phyloP scores from a whole-genome alignment of 345 rosid genomes.

The Pelargonium nanum region DNA sequence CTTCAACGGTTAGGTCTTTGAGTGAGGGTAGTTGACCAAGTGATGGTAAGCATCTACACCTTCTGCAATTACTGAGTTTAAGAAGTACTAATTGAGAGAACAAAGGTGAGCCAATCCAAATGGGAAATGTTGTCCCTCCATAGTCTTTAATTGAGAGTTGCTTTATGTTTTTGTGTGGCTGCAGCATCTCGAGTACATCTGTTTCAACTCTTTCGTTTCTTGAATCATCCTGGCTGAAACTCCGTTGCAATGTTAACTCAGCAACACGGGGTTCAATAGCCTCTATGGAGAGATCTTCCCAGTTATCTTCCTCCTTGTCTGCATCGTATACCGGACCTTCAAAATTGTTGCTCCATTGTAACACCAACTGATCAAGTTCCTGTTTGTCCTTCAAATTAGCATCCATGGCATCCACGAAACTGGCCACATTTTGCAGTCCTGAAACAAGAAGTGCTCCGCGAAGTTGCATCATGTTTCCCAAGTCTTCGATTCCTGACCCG shows the following conservation, averaged over 20 bases:
- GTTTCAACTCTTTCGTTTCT: slow-evolving; percentile 15
- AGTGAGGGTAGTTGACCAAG: slow-evolving; percentile 33
- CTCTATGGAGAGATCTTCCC: not conserved
- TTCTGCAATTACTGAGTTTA: slow-evolving; percentile 21
- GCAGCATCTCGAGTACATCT: slow-evolving; percentile 30
- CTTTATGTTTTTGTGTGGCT: slow-evolving; percentile 27
- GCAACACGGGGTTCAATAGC: not conserved
- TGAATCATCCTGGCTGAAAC: not conserved
- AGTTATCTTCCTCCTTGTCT: not conserved
- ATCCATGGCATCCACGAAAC: slow-evolving; percentile 9
- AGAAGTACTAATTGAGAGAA: slow-evolving; percentile 14
- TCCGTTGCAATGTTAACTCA: not conserved
- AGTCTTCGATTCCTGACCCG: slow-evolving; percentile 7
- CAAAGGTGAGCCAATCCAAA: slow-evolving; percentile 30
- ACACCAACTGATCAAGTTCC: slow-evolving; percentile 17
- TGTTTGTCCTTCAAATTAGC: slow-evolving; percentile 19
- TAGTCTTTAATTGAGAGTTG: slow-evolving; percentile 21
- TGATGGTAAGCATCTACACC: slow-evolving; percentile 28
- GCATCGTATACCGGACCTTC: not conserved
- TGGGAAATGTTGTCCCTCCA: slow-evolving; percentile 29
- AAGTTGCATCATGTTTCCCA: slow-evolving; percentile 14
- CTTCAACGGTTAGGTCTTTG: slow-evolving; percentile 19
- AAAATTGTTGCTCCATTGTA: slow-evolving; percentile 26
- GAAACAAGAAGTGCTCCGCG: slow-evolving; percentile 14
- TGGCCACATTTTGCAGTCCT: slow-evolving; percentile 14